Base-by-base conservation (phyloP, 208 protist species). In the Leptomonas seymouri region DNA sequence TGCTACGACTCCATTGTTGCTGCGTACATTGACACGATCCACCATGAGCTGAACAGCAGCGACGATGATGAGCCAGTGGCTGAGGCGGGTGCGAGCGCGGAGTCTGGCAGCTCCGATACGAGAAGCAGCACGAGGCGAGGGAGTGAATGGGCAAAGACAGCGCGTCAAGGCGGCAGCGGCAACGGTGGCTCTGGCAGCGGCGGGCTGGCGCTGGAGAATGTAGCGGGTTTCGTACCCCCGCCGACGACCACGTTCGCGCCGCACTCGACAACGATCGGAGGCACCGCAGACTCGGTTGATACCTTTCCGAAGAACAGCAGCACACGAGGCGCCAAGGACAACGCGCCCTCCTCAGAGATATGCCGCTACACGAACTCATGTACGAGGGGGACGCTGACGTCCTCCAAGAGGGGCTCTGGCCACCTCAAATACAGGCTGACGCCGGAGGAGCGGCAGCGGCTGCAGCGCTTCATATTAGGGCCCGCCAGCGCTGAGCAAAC, bases 21-120 rank as follows among this genome's bases (percentile, higher is more conserved):
- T 21, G 71, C 78, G 59, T 96, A 91, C 74, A 84, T 93, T 48
- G 78, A 85, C 36, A 88, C 90, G 0, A 81, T 96, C 45, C 64
- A 74, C 41, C 86, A 74, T n/a, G 89, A 91, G 77, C 59, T 96
- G 67, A 62, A 59, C 39, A 69, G 59, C 18, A 74, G 61, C 30
- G 59, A 65, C 45, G 42, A 20, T 7, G 45, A 53, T 21, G 58
- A 20, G 11, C 20, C 30, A 44, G 21, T 23, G 23, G 25, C 51
- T 21, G 46, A 27, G 44, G 36, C 23, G 54, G 48, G 48, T 51
- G 63, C 2, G 54, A 62, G 3, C n/a, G 53, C 21, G 8, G 7
- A 41, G 23, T 41, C 21, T 45, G 41, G 27, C 18, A 28, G 42
- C 31, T n/a, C 39, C 28, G 44, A 45, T 21, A 55, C 23, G 18